Conservation (phyloP, 1,284 basidiomycete species). For the Afroboletus lepidellus region DNA sequence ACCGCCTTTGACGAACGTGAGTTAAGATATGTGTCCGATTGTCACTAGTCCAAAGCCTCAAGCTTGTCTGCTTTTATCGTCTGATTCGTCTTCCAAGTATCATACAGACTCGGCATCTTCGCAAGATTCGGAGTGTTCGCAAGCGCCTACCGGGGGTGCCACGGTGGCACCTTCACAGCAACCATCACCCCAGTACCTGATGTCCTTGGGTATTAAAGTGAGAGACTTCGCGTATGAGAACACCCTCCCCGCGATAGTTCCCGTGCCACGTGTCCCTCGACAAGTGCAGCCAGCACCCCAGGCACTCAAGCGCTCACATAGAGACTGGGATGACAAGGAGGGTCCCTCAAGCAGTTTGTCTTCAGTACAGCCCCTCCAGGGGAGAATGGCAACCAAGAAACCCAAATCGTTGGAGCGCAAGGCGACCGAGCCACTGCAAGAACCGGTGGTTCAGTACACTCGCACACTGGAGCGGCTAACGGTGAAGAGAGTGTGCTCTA, state of each 20-base stretch:
- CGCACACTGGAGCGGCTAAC: slow-evolving; percentile 22
- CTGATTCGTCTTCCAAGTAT: slow-evolving; percentile 26
- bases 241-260: slow-evolving; percentile 55
- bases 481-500: slow-evolving; percentile 18
- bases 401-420: slow-evolving; percentile 40
- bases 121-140: slow-evolving; percentile 17
- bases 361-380: slow-evolving; percentile 9
- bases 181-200: slow-evolving; percentile 39
- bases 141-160: slow-evolving; percentile 11
- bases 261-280: slow-evolving; percentile 41
- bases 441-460: slow-evolving; percentile 12
- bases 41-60: slow-evolving; percentile 28
- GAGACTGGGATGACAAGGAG: slow-evolving; percentile 30
- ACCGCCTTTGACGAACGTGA: slow-evolving; percentile 29
- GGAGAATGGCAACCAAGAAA: slow-evolving; percentile 25
- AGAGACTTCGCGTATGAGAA: slow-evolving; percentile 73
- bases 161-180: slow-evolving; percentile 27
- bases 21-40: slow-evolving; percentile 30
- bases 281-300: slow-evolving; percentile 46
- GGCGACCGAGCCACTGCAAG: slow-evolving; percentile 49
- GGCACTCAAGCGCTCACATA: slow-evolving; percentile 39
- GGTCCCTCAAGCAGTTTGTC: slow-evolving; percentile 10
- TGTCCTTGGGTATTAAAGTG: slow-evolving; percentile 57
- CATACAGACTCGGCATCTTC: slow-evolving; percentile 7
- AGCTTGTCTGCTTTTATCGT: slow-evolving; percentile 23